Evolutionary conservation across 805 yeast species (phyloP).

Genomic region (Wickerhamomyces silvicola): DNA sequence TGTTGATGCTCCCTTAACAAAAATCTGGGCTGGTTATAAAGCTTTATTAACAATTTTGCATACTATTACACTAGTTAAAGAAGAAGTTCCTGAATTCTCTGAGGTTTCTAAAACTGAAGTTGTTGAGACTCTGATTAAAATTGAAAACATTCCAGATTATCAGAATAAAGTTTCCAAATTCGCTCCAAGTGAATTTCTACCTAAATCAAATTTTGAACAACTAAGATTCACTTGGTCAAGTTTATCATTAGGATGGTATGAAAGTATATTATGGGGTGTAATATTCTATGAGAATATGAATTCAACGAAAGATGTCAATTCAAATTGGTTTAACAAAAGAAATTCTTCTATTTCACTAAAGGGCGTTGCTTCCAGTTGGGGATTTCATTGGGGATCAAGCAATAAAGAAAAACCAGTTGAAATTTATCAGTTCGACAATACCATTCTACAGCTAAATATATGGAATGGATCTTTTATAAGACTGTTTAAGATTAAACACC

Average conservation of each 20-base stretch:
- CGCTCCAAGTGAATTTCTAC: conserved; percentile 35
- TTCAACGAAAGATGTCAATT: conserved; percentile 6
- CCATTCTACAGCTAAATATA: conserved; percentile 26
- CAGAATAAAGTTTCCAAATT: conserved; percentile 17
- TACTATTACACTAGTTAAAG: conserved; percentile 23
- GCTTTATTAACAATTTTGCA: conserved; percentile 37
- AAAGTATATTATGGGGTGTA: conserved; percentile 54
- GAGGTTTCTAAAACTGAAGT: conserved; percentile 20
- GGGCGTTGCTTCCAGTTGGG: conserved; percentile 33
- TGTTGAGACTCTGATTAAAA: conserved; percentile 30
- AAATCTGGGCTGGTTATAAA: conserved; percentile 48
- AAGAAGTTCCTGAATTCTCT: conserved; percentile 24
- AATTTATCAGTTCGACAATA: conserved; percentile 5
- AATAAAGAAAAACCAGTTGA: conserved; percentile 6
- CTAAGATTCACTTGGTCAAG: conserved; percentile 58
- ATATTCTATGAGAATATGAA: conserved; percentile 34
- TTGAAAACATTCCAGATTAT: conserved; percentile 32
- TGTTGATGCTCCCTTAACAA: conserved; percentile 39
- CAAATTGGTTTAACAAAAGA: conserved; percentile 21
- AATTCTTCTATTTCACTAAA: conserved; percentile 18
- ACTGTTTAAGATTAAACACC: conserved; percentile 42
- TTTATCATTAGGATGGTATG: conserved; percentile 70
- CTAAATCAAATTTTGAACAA: conserved; percentile 36
- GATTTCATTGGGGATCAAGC: conserved; percentile 22
- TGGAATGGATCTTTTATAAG: conserved; percentile 47